A percentile compares a stretch with the other conserved stretches of the same genome.
phyloP scores from a whole-genome alignment of 306 rosid genomes.

The Abrus pulchellus region DNA sequence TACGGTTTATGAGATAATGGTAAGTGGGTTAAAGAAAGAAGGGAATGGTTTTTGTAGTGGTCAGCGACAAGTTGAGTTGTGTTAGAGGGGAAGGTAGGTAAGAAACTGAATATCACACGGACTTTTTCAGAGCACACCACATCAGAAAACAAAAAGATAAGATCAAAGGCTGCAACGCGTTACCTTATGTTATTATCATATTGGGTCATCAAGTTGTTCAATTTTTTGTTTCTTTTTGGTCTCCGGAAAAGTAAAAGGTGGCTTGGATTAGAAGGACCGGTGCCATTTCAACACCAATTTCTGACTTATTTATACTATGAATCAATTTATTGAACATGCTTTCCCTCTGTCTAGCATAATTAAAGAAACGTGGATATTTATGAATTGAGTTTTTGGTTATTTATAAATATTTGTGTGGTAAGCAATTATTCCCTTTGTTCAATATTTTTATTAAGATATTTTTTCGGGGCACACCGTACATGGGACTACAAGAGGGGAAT shows the following conservation, averaged over 20 bases:
- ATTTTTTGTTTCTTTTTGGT: neutral
- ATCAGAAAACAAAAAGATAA: constrained; percentile 52
- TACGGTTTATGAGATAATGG: neutral
- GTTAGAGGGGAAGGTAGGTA: constrained; percentile 4
- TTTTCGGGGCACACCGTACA: too few species aligned
- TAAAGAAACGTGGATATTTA: neutral
- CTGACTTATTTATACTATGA: neutral
- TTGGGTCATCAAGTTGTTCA: constrained; percentile 17
- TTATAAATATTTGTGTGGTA: too few species aligned
- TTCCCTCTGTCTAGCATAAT: neutral
- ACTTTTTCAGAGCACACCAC: constrained; percentile 66
- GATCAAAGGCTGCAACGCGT: constrained; percentile 43
- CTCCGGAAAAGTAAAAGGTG: constrained; percentile 10
- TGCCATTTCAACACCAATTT: neutral
- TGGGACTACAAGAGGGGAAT: too few species aligned
- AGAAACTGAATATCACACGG: constrained; percentile 39
- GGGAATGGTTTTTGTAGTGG: constrained; percentile 1
- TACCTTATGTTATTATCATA: neutral
- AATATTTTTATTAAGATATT: too few species aligned
- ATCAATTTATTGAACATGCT: neutral
- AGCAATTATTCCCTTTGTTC: too few species aligned
- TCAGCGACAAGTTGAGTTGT: neutral
- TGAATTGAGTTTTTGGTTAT: neutral
- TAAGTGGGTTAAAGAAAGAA: neutral
- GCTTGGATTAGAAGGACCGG: constrained; percentile 34